Base-by-base conservation (phyloP, 768 basidiomycete species). In the Exidia glandulosa region DNA sequence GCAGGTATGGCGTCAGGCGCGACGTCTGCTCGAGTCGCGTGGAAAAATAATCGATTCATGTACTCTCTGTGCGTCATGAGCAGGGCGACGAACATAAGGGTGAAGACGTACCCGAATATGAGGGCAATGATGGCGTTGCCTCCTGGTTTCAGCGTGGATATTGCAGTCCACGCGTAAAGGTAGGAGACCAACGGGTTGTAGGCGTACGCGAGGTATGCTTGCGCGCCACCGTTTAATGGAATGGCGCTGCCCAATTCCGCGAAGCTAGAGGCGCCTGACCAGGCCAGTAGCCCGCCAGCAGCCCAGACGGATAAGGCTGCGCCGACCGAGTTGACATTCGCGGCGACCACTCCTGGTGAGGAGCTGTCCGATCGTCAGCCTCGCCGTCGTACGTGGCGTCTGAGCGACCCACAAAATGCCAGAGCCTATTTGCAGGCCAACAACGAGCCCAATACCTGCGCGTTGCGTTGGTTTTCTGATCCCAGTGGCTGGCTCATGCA, bases 211-310 rank as follows among this genome's bases (percentile, higher is more conserved):
- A 96, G 81, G 70, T 96, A 96, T 16, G 93, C 85, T 63, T 77
- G 76, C 7, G 82, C 80, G 48, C 83, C 84, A 41, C 82, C 83
- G 65, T 83, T 84, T 59, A 90, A 73, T 16, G 92, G 92, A 68
- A 95, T 90, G 37, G 88, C 88, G 47, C 86, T 86, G 57, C 94
- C 95, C 60, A 96, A 77, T 71, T 96, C 93, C 9, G 92, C 92
- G 69, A 86, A 96, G 68, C 90, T 93, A 70, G 90, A 93, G 30
- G 92, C 93, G 23, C 95, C 95, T 2, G 95, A 96, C 95, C 94
- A 97, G 5, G 83, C 90, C 10, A 98, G 75, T 27, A 94, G 58
- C 5, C 94, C 95, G 59, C 90, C 86, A 2, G 79, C 75, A 5
- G 90, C 63, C 94, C 95, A 97, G 3, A 96, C 89, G 19, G 79